phyloP scores from a whole-genome alignment of 345 rosid genomes.

The Eutrema yunnanense region DNA sequence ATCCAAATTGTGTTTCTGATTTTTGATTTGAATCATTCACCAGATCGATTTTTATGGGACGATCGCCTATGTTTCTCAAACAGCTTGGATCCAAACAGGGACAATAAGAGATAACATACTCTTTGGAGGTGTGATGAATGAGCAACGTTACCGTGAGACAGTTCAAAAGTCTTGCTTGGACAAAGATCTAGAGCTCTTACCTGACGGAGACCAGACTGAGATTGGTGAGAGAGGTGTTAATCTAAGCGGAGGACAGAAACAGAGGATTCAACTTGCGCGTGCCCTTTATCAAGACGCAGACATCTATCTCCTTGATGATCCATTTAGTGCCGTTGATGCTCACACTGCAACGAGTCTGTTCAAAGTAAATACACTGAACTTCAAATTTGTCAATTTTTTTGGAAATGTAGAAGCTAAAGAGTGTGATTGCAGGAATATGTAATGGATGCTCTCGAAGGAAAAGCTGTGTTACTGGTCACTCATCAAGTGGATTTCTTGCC shows the following conservation, averaged over 20 bases:
- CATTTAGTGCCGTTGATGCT: conserved; percentile 97
- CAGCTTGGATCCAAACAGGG: conserved; percentile 97
- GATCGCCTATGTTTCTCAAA: conserved; percentile 87
- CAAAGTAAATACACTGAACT: conserved; percentile 42
- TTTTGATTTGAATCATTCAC: not conserved
- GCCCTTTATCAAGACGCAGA: conserved; percentile 94
- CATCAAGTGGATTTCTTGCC: conserved; percentile 99
- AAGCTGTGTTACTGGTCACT: conserved; percentile 79
- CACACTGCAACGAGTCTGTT: conserved; percentile 88
- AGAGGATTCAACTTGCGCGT: conserved; percentile 94
- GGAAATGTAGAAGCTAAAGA: conserved; percentile 19
- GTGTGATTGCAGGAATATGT: conserved; percentile 64
- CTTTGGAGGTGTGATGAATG: conserved; percentile 73
- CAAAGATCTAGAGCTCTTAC: conserved; percentile 87
- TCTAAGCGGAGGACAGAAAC: conserved; percentile 97
- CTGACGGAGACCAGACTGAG: conserved; percentile 90
- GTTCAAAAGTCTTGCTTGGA: conserved; percentile 70
- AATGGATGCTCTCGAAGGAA: conserved; percentile 63
- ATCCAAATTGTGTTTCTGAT: not conserved
- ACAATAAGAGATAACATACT: conserved; percentile 76
- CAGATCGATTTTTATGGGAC: conserved; percentile 76
- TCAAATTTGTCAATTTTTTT: not conserved
- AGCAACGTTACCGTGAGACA: conserved; percentile 62
- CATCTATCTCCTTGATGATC: conserved; percentile 88
- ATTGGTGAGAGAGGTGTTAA: conserved; percentile 97